These are phyloP conservation scores for Colletotrichum magnum DNA, from an alignment of 2,329 filamentous ascomycete genomes.

Conservation along the genomic window DNA sequence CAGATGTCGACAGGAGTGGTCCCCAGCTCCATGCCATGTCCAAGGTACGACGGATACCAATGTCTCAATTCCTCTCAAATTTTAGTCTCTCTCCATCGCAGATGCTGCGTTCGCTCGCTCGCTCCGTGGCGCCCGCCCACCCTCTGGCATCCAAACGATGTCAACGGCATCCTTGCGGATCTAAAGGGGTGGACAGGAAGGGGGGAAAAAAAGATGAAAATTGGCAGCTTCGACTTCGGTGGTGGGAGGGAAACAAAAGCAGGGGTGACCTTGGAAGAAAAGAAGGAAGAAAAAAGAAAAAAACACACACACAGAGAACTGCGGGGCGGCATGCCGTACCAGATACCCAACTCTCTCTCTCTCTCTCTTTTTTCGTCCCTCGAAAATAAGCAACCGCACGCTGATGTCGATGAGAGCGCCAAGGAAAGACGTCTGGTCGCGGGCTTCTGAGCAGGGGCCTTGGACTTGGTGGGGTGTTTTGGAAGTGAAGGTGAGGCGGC, in stretches of 20 bases:
- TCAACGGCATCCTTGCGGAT: constrained; percentile 31
- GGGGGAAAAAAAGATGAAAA: constrained; percentile 1
- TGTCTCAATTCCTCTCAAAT: background rate
- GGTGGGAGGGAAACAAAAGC: background rate
- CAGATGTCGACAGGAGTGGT: background rate
- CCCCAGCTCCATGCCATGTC: background rate
- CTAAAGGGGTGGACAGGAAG: background rate
- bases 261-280: background rate
- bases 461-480: constrained; percentile 10
- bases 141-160: constrained; percentile 23
- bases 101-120: constrained; percentile 32
- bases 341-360: background rate
- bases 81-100: background rate
- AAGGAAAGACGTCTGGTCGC: constrained; percentile 27
- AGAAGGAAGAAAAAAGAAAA: constrained; percentile 2
- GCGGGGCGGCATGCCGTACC: constrained; percentile 1
- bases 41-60: background rate
- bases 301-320: too few relatives aligned
- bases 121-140: constrained; percentile 11
- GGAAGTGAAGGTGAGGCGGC: constrained; percentile 4
- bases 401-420: constrained; percentile 35
- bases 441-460: constrained; percentile 15
- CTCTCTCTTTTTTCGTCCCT: constrained; percentile 1
- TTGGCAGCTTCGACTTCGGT: background rate
- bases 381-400: constrained; percentile 35